Percentiles rank a stretch among this genome's conserved stretches.
Conservation (phyloP, 768 basidiomycete genomes). For the Chalciporus pseudorubinellus region DNA sequence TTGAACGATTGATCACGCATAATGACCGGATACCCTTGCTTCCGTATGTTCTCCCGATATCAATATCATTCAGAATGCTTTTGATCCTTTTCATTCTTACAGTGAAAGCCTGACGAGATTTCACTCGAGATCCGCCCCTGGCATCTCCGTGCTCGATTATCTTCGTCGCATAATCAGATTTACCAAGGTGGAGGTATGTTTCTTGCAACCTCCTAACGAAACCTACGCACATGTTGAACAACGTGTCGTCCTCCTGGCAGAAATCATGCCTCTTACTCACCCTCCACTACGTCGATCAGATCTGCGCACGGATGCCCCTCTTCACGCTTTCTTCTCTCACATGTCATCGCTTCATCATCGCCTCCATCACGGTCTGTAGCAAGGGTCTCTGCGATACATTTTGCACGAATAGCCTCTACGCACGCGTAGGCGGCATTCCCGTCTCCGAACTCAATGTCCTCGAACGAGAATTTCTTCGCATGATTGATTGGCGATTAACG, state of each 20-base stretch:
- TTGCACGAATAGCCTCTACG: constrained; percentile 92
- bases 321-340: constrained; percentile 96
- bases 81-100: constrained; percentile 21
- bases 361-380: constrained; percentile 86
- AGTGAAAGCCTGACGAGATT: constrained; percentile 93
- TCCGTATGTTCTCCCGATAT: constrained; percentile 51
- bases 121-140: constrained; percentile 89
- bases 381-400: constrained; percentile 96
- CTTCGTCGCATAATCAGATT: constrained; percentile 90
- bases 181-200: constrained; percentile 89
- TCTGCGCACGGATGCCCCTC: constrained; percentile 79
- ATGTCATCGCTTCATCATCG: constrained; percentile 96
- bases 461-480: constrained; percentile 88
- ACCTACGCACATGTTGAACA: constrained; percentile 7
- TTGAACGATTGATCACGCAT: constrained; percentile 89
- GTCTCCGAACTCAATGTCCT: constrained; percentile 89
- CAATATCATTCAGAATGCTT: constrained; percentile 11
- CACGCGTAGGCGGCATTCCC: constrained; percentile 93
- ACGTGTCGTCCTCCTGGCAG: constrained; percentile 35
- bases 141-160: constrained; percentile 89
- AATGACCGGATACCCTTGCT: constrained; percentile 94
- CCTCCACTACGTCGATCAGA: constrained; percentile 90
- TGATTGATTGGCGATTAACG: constrained; percentile 93
- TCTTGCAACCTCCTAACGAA: not conserved
- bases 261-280: constrained; percentile 78